A percentile compares a stretch with the other conserved stretches of the same genome.
Conservation (phyloP, 495 filamentous ascomycete genomes). For the Penicillium subrubescens region DNA sequence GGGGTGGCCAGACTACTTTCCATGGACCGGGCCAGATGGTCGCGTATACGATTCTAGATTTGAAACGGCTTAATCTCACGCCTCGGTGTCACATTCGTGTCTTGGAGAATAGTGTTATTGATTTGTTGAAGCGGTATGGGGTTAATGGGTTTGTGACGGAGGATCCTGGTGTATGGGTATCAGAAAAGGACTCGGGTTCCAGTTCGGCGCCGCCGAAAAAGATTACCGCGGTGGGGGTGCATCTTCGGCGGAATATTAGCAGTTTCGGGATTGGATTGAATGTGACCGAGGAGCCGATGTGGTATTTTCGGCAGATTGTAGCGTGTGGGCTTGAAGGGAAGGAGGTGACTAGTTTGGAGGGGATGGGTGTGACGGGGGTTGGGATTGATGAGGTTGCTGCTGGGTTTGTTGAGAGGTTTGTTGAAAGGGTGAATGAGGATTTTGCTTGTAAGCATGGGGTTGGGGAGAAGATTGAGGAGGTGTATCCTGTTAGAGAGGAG, state of each 20-base stretch:
- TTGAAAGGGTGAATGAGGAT: constrained; percentile 42
- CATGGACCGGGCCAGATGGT: constrained; percentile 94
- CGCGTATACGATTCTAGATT: constrained; percentile 83
- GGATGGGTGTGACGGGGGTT: constrained; percentile 35
- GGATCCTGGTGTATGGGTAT: constrained; percentile 87
- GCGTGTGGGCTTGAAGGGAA: constrained; percentile 84
- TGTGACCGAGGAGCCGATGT: constrained; percentile 64
- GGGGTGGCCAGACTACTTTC: constrained; percentile 92
- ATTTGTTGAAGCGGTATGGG: constrained; percentile 55
- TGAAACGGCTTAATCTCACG: constrained; percentile 56
- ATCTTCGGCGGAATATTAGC: constrained; percentile 80
- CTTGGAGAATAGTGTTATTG: constrained; percentile 75
- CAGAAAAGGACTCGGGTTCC: background rate
- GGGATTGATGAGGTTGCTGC: constrained; percentile 37
- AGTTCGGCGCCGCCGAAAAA: constrained; percentile 55
- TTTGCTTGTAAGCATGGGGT: constrained; percentile 36
- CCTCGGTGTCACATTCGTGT: constrained; percentile 70
- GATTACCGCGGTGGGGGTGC: constrained; percentile 87
- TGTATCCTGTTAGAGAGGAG: constrained; percentile 40
- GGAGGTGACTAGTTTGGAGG: constrained; percentile 69
- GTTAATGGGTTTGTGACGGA: constrained; percentile 63
- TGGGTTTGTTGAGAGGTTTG: constrained; percentile 45
- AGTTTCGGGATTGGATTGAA: constrained; percentile 88
- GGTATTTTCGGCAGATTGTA: constrained; percentile 75
- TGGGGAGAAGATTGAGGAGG: constrained; percentile 43